Percentiles rank a stretch among this genome's conserved stretches.
Evolutionary conservation across 148 eudicot species (phyloP).

Genomic region (Limonium bicolor): DNA sequence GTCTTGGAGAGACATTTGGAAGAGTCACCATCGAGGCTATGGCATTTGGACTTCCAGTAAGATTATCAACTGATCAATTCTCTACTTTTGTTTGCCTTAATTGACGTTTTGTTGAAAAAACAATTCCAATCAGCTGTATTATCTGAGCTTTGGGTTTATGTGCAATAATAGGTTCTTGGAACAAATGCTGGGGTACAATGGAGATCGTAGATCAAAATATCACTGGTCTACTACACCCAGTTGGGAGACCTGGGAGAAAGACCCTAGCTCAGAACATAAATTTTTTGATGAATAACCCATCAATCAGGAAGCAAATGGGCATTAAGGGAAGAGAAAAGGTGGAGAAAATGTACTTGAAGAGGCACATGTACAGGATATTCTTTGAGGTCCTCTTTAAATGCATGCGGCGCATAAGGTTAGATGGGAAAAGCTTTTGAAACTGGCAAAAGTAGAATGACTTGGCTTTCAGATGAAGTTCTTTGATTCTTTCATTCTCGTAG

Average conservation of each 20-base stretch:
- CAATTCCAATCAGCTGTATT: no score
- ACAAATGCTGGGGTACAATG: constrained; percentile 93
- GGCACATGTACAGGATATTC: constrained; percentile 68
- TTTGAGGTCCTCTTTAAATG: constrained; percentile 64
- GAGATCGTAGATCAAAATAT: constrained; percentile 78
- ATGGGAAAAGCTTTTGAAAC: no score
- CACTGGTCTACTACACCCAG: constrained; percentile 75
- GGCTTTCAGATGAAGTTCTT: not conserved
- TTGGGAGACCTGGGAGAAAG: constrained; percentile 56
- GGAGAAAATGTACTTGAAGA: constrained; percentile 69
- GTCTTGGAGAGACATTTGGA: constrained; percentile 97
- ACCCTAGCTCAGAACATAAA: constrained; percentile 54
- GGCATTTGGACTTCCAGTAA: constrained; percentile 96
- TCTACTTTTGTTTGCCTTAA: not conserved
- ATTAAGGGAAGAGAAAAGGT: constrained; percentile 64
- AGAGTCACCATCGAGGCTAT: constrained; percentile 96
- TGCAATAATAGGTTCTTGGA: constrained; percentile 60
- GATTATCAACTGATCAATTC: constrained; percentile 13
- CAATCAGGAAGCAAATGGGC: constrained; percentile 64
- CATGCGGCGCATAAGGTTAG: no score
- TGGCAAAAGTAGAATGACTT: no score
- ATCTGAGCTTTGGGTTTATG: no score
- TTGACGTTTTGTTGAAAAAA: not conserved
- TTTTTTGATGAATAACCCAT: constrained; percentile 55
- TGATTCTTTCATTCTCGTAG: constrained; percentile 16